These are phyloP conservation scores for Gigaspora rosea DNA, from an alignment of 192 early-diverging fungal genomes.

Conservation along the genomic window DNA sequence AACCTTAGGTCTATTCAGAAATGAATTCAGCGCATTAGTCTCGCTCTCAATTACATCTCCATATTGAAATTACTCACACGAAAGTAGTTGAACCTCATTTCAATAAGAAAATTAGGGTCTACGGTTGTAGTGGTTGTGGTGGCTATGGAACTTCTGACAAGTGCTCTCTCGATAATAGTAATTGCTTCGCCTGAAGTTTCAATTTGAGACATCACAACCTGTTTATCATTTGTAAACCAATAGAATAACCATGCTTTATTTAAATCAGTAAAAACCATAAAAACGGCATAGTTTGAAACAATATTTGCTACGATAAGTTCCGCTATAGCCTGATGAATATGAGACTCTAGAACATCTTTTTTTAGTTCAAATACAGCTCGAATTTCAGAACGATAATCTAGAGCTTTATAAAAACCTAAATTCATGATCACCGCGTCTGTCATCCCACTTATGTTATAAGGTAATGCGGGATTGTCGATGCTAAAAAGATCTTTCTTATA, in stretches of 20 bases:
- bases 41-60: conserved; percentile 4
- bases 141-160: conserved; percentile 19
- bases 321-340: conserved; percentile 20
- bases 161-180: conserved; percentile 12
- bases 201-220: neutral
- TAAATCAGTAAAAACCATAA: conserved; percentile 26
- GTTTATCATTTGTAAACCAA: conserved; percentile 20
- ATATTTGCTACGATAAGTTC: conserved; percentile 28
- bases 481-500: conserved; percentile 25
- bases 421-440: neutral
- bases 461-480: conserved; percentile 4
- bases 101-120: conserved; percentile 24
- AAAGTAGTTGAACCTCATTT: conserved; percentile 21
- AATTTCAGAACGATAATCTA: conserved; percentile 22
- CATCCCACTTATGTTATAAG: conserved; percentile 15
- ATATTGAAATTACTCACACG: conserved; percentile 12
- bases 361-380: conserved; percentile 22
- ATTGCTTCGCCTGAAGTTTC: conserved; percentile 4
- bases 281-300: conserved; percentile 20
- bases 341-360: neutral
- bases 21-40: neutral
- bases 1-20: conserved; percentile 19
- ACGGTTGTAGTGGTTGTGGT: conserved; percentile 20
- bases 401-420: neutral
- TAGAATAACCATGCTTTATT: conserved; percentile 18